Evolutionary conservation across 1,284 basidiomycete genomes (phyloP), one percentile per base, ranked within the genome.

Genomic region (Sanguinoderma infundibulare): DNA sequence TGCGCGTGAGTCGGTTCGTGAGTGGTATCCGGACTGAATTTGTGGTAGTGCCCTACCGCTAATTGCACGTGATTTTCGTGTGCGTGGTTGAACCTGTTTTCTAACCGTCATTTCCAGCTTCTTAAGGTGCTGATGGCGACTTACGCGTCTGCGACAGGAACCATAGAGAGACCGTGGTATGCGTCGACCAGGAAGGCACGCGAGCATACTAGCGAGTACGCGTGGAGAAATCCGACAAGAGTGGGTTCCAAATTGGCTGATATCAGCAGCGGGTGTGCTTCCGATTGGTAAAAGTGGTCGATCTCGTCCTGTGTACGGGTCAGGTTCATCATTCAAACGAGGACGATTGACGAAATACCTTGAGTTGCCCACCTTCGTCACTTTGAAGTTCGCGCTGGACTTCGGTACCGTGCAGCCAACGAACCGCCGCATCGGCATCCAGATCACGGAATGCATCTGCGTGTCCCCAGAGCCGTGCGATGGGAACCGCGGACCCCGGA

Each of bases 101-200:
- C 17, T 42, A 26, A 32, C 17, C 12, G 39, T 55, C 36, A 57
- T 63, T 14, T 17, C 20, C 8, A 35, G 38, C 12, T 9, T 5
- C n/a, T 36, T 20, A 26, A 4, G 17, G 28, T n/a, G 57, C n/a
- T 56, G 17, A 22, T 24, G 26, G 15, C 3, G 12, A 83, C 91
- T 76, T 72, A 94, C 86, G 88, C 83, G 75, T 97, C 95, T 30
- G 95, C 94, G 62, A 96, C 85, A 1, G 95, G 95, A 14, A 96
- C 93, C 85, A 98, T 91, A 1, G 91, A 86, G 22, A 96, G 79
- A 1, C 89, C 87, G 74, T 96, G 94, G 73, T 89, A 96, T 4
- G 87, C 82, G 73, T 98, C 95, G 56, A 96, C 87, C 55, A 93
- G 78, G 77, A 98, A 98, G 0, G 95, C 91, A 40, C 95, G 83